Conservation (phyloP, 2,329 filamentous ascomycete genomes). For the Xylaria arbuscula region DNA sequence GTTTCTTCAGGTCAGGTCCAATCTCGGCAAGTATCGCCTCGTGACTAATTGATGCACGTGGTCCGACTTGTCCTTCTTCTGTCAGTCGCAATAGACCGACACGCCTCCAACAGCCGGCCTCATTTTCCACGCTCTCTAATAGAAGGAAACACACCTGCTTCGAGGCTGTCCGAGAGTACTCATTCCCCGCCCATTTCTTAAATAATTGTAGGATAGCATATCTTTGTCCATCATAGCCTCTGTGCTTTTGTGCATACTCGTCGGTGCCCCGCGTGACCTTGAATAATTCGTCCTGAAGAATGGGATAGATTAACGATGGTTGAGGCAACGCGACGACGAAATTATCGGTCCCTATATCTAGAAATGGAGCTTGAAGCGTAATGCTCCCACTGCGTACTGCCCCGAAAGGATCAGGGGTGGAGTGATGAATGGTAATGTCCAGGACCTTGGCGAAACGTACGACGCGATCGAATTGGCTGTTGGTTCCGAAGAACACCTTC, state of each 20-base stretch:
- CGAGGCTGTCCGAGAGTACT: not conserved
- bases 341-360: slow-evolving; percentile 3
- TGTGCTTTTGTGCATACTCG: slow-evolving; percentile 7
- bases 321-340: not conserved
- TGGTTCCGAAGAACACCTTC: slow-evolving; percentile 4
- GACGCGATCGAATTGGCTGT: slow-evolving; percentile 6
- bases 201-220: slow-evolving; percentile 14
- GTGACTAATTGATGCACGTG: not conserved
- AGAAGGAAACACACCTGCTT: slow-evolving; percentile 1
- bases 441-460: slow-evolving; percentile 8
- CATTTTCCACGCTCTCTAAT: not conserved
- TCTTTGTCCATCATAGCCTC: slow-evolving; percentile 8
- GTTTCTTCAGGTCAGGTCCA: not conserved
- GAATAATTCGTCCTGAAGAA: not conserved
- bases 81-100: not conserved
- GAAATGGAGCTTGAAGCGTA: slow-evolving; percentile 7
- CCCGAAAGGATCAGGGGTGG: slow-evolving; percentile 4
- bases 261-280: not conserved
- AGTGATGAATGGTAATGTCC: not conserved
- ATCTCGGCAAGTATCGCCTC: slow-evolving; percentile 9
- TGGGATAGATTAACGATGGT: not conserved
- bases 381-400: slow-evolving; percentile 7
- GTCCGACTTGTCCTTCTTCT: not conserved
- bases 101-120: not conserved
- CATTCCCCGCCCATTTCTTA: not conserved